phyloP scores from a whole-genome alignment of 352 stramenopile genomes.

The Phytophthora sp. region DNA sequence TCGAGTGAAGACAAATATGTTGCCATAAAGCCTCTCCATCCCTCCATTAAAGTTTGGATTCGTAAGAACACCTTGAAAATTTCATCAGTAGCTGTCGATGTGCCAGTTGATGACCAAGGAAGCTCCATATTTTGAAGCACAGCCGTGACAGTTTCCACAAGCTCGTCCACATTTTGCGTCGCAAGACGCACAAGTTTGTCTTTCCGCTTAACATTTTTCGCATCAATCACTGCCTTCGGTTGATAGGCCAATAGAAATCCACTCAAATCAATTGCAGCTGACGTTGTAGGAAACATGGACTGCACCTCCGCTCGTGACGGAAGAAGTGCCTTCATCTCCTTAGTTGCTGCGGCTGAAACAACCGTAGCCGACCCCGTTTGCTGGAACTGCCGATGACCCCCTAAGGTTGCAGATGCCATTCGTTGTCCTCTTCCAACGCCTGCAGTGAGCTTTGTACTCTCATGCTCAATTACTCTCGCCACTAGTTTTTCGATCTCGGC shows the following conservation, averaged over 20 bases:
- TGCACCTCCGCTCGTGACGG: slow-evolving; percentile 38
- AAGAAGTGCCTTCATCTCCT: slow-evolving; percentile 58
- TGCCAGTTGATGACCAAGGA: slow-evolving; percentile 15
- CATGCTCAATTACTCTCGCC: slow-evolving; percentile 45
- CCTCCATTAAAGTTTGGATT: slow-evolving; percentile 46
- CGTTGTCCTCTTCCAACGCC: slow-evolving; percentile 45
- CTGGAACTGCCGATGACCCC: slow-evolving; percentile 14
- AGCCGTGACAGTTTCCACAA: slow-evolving; percentile 29
- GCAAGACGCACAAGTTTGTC: slow-evolving; percentile 60
- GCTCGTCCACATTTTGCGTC: slow-evolving; percentile 50
- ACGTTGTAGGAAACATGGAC: slow-evolving; percentile 17
- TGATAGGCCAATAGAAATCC: slow-evolving; percentile 56
- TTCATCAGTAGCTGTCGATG: slow-evolving; percentile 5
- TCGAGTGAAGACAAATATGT: slow-evolving; percentile 50
- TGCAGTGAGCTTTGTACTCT: slow-evolving; percentile 45
- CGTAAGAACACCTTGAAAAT: slow-evolving; percentile 32
- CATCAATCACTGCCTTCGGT: slow-evolving; percentile 42
- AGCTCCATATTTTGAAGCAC: slow-evolving; percentile 37
- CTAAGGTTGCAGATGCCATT: slow-evolving; percentile 40
- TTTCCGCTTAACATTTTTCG: slow-evolving; percentile 49
- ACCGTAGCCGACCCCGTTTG: slow-evolving; percentile 18
- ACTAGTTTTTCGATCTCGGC: slow-evolving; percentile 46
- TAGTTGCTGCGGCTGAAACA: slow-evolving; percentile 64
- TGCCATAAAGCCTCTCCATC: slow-evolving; percentile 51
- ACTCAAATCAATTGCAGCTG: slow-evolving; percentile 31